phyloP scores from a whole-genome alignment of 768 basidiomycete species.

The Leccinum incarnatum region DNA sequence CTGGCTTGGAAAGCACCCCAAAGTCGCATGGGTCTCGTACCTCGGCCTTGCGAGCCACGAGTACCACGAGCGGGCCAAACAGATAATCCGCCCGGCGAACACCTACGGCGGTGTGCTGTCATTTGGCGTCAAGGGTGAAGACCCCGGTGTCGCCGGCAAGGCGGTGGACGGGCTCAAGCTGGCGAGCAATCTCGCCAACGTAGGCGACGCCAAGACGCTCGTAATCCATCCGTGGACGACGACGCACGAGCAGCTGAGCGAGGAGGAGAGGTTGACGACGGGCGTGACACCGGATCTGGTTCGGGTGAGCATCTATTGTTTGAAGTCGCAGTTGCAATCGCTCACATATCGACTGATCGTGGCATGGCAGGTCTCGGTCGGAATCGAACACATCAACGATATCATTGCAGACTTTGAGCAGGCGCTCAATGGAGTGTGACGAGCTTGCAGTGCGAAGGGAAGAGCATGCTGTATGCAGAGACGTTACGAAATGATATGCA shows the following conservation, averaged over 20 bases:
- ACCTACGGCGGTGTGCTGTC: conserved; percentile 71
- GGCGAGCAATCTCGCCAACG: conserved; percentile 71
- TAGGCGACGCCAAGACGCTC: conserved; percentile 63
- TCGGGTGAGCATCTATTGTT: conserved; percentile 37
- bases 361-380: conserved; percentile 38
- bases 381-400: conserved; percentile 44
- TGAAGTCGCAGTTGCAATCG: too few relatives aligned
- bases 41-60: conserved; percentile 63
- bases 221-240: conserved; percentile 59
- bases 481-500: not conserved
- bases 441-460: not conserved
- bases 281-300: conserved; percentile 59
- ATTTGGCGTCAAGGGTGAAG: conserved; percentile 60
- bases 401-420: conserved; percentile 48
- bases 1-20: conserved; percentile 62
- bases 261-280: conserved; percentile 44
- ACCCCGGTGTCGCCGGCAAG: conserved; percentile 46
- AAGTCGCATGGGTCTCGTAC: conserved; percentile 77
- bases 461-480: not conserved
- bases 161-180: conserved; percentile 71
- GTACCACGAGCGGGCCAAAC: conserved; percentile 56
- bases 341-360: not conserved
- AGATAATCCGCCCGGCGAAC: conserved; percentile 53
- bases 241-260: conserved; percentile 56
- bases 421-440: conserved; percentile 29